These are phyloP conservation scores for Aquilaria sinensis DNA, from an alignment of 345 rosid species.

Conservation along the genomic window DNA sequence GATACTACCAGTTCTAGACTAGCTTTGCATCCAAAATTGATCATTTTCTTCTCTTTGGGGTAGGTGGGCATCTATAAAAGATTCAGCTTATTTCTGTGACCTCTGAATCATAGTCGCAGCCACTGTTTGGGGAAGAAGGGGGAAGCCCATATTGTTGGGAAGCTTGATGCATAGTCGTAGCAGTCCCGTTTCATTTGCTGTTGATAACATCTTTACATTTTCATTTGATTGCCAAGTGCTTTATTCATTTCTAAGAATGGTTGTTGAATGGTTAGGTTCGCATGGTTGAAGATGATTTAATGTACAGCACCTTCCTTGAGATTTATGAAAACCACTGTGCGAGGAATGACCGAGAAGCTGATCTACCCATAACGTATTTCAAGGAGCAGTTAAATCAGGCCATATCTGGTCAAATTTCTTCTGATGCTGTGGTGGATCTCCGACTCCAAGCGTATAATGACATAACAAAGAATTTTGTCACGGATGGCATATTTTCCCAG, in stretches of 20 bases:
- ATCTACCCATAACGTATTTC: slow-evolving; percentile 79
- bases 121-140: too few species aligned
- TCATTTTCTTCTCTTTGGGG: too few species aligned
- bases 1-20: too few species aligned
- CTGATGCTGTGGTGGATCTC: slow-evolving; percentile 88
- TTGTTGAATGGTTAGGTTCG: slow-evolving; percentile 53
- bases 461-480: slow-evolving; percentile 65
- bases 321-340: slow-evolving; percentile 97
- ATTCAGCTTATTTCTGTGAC: too few species aligned
- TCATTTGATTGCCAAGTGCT: background rate
- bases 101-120: too few species aligned
- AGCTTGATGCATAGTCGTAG: too few species aligned
- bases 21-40: too few species aligned
- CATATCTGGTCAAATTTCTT: slow-evolving; percentile 78
- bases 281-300: slow-evolving; percentile 97
- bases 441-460: slow-evolving; percentile 89
- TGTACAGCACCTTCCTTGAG: slow-evolving; percentile 97
- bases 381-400: slow-evolving; percentile 97
- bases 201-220: background rate
- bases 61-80: too few species aligned
- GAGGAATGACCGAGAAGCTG: slow-evolving; percentile 87
- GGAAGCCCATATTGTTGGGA: too few species aligned
- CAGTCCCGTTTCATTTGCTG: too few species aligned
- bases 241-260: background rate
- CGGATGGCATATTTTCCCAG: slow-evolving; percentile 84